Base-by-base conservation (phyloP, 2,329 filamentous ascomycete genomes). In the Zymoseptoria pseudotritici region DNA sequence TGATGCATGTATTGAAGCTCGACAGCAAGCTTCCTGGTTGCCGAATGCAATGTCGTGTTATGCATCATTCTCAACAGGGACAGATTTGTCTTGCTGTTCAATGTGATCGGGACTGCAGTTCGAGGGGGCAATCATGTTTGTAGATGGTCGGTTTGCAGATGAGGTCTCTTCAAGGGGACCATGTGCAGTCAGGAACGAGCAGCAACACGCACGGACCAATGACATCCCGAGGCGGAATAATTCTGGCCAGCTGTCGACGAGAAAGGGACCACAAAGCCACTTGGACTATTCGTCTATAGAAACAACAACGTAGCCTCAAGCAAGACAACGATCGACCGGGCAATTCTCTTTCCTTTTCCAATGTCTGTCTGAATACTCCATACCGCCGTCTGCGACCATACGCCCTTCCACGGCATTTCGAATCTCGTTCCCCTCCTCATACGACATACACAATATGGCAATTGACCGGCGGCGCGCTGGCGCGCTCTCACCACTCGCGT, bases 381-480 rank as follows among this genome's bases (percentile, higher is more conserved):
- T 17, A 17, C 6, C 20, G 22, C 51, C 51, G 7, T 22, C 17
- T 9, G 17, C 51, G 51, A 22, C 51, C 9, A 29, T 52, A 52
- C 50, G n/a, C n/a, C 50, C 50, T 5, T 52, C 50, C 11, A 52
- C 19, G 22, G 22, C 50, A 21, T 21, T 52, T 24, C 22, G 20
- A 52, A 10, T 52, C 49, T 29, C 54, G 24, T 7, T 8, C 54
- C 7, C 7, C 24, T 50, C 19, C 5, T 42, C 19, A 42, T 26
- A 58, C 42, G 42, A 29, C 55, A 24, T 52, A 59, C 60, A 64
- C 49, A 50, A 70, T 70, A 42, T 65, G 42, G 61, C 66, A 22
- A 61, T 62, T 26, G 66, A 65, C 26, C 62, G 69, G 57, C 63
- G 66, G 67, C 69, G 69, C 56, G 61, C 57, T 50, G 62, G 61